Conservation (phyloP, 257 asterid species). For the Solanum clarkiae region DNA sequence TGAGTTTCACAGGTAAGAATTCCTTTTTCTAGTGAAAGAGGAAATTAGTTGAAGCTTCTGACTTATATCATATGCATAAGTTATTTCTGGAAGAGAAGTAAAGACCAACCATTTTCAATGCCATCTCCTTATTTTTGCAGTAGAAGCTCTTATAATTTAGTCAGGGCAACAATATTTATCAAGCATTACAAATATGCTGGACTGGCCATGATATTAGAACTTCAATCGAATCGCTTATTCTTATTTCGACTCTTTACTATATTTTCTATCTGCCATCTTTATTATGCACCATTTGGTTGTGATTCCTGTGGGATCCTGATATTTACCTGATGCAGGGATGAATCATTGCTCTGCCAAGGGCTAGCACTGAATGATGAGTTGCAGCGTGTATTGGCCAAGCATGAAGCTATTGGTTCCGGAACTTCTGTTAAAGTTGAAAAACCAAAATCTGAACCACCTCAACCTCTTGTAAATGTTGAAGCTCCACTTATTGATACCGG, state of each 20-base stretch:
- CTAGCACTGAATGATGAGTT: constrained; percentile 85
- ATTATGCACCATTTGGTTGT: not conserved
- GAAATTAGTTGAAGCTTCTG: not conserved
- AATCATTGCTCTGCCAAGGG: constrained; percentile 84
- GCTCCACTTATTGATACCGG: constrained; percentile 78
- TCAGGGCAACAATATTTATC: not conserved
- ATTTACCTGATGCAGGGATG: constrained; percentile 54
- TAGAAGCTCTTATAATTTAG: not conserved
- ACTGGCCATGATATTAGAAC: not conserved
- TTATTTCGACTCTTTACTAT: not conserved
- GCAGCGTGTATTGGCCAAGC: constrained; percentile 87
- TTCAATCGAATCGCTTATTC: not conserved
- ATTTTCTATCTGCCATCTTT: not conserved
- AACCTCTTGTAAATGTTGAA: constrained; percentile 52
- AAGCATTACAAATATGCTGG: not conserved
- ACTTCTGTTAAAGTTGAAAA: constrained; percentile 37
- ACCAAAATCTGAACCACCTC: constrained; percentile 40
- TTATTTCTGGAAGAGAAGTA: not conserved
- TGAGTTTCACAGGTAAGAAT: not conserved
- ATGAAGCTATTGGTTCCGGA: constrained; percentile 80
- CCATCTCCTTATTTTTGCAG: not conserved
- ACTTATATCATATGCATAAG: not conserved
- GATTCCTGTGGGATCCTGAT: not conserved
- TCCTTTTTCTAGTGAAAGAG: not conserved
- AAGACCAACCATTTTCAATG: not conserved